Evolutionary conservation across 1,284 basidiomycete genomes (phyloP), one percentile per base, ranked within the genome.

Genomic region (Pseudozyma thailandica): DNA sequence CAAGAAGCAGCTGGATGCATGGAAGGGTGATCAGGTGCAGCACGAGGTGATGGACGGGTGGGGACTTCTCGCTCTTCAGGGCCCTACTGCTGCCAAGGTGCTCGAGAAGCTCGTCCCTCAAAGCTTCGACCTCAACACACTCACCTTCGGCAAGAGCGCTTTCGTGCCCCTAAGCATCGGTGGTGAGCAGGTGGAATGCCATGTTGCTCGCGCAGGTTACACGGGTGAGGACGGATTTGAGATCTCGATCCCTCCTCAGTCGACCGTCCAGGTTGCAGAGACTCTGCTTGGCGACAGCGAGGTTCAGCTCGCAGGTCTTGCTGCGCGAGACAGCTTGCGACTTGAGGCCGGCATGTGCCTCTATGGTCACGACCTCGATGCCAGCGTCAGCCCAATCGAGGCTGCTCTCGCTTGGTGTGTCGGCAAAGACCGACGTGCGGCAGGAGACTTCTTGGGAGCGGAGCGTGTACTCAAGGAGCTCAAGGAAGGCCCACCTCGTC

Each of bases 181-280:
- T 86, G 62, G 63, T 9, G 41, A 70, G 18, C 37, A 68, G 41
- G 93, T 59, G 21, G 50, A 77, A n/a, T 82, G 83, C 25, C 96
- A 98, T 82, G 89, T 98, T 31, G 92, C 94, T 9, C 89, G 95
- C n/a, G 93, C 93, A 21, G 95, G 96, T 4, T 99, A 99, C 85
- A 98, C 96, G 0, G 95, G 96, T 30, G 96, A 99, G 85, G 95
- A 99, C 83, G 96, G 95, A 0, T 98, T 98, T 74, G 95, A 98
- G 42, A 93, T 98, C 77, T 96, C 93, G 3, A 91, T 97, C 44
- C 92, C 93, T 1, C 92, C 92, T 1, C 86, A 87, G 10, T 86
- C 90, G 46, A 90, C 93, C 0, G 86, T 89, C 7, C 87, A 88
- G 6, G 87, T 95, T 41, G 90, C 93, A 0, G 86, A 88, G 37